Base-by-base conservation (phyloP, 371 early-diverging fungal genomes). In the Parasitella parasitica region DNA sequence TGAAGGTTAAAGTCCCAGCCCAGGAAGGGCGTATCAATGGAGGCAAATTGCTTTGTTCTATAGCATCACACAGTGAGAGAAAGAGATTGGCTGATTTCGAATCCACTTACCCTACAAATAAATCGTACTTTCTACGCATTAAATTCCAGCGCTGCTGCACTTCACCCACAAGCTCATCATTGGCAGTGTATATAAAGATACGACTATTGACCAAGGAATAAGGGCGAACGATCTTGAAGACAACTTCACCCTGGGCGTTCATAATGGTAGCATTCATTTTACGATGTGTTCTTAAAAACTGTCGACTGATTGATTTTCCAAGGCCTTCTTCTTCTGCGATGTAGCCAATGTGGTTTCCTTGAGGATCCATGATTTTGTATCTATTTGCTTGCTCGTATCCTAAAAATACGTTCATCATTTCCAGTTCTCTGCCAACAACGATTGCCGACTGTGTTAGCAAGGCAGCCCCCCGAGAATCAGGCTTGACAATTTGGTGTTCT, bases 121-220 rank as follows among this genome's bases (percentile, higher is more conserved):
- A 67, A 56, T 96, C 91, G 71, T 94, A 96, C 57, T 88, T 82
- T 59, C 95, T 73, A 30, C 92, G 79, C 77, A 89, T 77, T n/a
- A 88, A 71, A 64, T 96, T 92, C 95, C 96, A 96, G 41, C 86
- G 83, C 61, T 94, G 94, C 41, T 93, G 91, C n/a, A 93, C 92
- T 72, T 92, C 91, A 8, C 96, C 95, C 28, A 96, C 89, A 4
- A 86, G 49, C 8, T 81, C 75, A 54, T 88, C 88, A 26, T 83
- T 76, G 1, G 83, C 78, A 0, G 86, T 84, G 24, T 72, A 78
- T 30, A 92, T 82, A 62, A 79, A 84, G 27, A 96, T 88, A 4
- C 80, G 73, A 46, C 89, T 89, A 75, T 94, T 96, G 66, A 96
- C 84, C 18, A 89, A 78, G 6, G 91, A 87, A 71, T 92, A 86